phyloP scores from a whole-genome alignment of 2,329 filamentous ascomycete species.

The Nemania abortiva region DNA sequence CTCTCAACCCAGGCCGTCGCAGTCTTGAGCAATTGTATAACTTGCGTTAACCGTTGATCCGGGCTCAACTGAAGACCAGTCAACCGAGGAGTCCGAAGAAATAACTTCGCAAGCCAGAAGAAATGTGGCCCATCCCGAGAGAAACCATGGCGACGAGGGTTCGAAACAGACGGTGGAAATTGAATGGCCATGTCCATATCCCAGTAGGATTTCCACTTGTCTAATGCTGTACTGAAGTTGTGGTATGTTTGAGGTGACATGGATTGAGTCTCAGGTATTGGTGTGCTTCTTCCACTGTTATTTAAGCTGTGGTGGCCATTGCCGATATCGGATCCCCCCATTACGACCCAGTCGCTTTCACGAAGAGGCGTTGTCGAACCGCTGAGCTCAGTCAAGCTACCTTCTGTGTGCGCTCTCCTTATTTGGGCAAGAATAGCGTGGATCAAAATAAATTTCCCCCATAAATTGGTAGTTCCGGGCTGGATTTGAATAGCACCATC shows the following conservation, averaged over 20 bases:
- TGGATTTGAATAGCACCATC: conserved; percentile 70
- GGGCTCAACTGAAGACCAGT: conserved; percentile 66
- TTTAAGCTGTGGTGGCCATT: conserved; percentile 59
- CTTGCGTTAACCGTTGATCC: conserved; percentile 70
- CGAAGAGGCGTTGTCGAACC: conserved; percentile 67
- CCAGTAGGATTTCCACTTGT: conserved; percentile 80
- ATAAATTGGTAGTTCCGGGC: conserved; percentile 75
- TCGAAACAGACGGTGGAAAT: conserved; percentile 69
- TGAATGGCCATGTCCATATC: conserved; percentile 76
- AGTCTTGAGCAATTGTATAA: conserved; percentile 71
- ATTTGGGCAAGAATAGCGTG: conserved; percentile 76
- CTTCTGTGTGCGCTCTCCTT: conserved; percentile 58
- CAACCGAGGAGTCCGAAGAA: conserved; percentile 69
- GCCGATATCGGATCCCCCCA: conserved; percentile 56
- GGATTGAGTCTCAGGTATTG: conserved; percentile 55
- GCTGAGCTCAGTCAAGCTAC: conserved; percentile 52
- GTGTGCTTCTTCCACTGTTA: conserved; percentile 61
- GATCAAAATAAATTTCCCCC: conserved; percentile 79
- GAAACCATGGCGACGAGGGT: conserved; percentile 73
- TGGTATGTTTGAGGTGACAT: conserved; percentile 62
- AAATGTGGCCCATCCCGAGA: conserved; percentile 79
- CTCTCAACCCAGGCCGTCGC: conserved; percentile 71
- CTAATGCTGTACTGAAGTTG: conserved; percentile 67
- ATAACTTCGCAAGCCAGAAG: conserved; percentile 76
- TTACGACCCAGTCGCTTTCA: conserved; percentile 68